Conservation (phyloP, 345 rosid genomes). For the Salix koriyanagi region DNA sequence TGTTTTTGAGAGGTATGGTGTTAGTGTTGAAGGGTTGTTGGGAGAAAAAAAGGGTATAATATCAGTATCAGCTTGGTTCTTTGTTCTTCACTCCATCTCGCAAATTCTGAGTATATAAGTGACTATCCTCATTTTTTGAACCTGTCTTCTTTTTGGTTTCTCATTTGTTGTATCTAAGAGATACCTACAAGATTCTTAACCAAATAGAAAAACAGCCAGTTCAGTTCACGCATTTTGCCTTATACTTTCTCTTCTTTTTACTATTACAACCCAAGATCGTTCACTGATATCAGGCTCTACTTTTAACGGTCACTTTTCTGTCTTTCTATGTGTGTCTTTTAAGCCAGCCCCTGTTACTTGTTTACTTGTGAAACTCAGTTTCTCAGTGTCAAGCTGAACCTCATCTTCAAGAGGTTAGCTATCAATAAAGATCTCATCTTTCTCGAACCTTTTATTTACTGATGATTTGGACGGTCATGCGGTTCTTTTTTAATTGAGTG, state of each 20-base stretch:
- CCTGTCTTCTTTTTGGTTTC: background rate
- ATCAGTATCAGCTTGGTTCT: background rate
- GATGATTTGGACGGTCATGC: slow-evolving; percentile 2
- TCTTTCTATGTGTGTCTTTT: background rate
- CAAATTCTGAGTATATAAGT: background rate
- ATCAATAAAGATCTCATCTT: slow-evolving; percentile 16
- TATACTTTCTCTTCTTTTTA: background rate
- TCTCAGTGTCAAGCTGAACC: background rate
- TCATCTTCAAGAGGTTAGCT: slow-evolving; percentile 12
- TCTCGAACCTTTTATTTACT: background rate
- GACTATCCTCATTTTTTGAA: background rate
- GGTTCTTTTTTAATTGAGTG: background rate
- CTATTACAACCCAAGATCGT: background rate
- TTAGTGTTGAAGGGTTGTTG: slow-evolving; percentile 29
- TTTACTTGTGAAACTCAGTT: background rate
- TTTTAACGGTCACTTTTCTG: background rate
- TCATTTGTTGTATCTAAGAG: background rate
- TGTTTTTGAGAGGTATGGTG: background rate
- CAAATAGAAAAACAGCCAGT: background rate
- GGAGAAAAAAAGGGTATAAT: background rate
- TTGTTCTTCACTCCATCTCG: background rate
- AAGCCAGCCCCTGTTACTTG: background rate
- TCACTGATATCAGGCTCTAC: background rate
- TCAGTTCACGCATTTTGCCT: background rate
- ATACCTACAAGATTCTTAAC: background rate